Base-by-base conservation (phyloP, 2,329 filamentous ascomycete species). In the Alternaria gaisen region DNA sequence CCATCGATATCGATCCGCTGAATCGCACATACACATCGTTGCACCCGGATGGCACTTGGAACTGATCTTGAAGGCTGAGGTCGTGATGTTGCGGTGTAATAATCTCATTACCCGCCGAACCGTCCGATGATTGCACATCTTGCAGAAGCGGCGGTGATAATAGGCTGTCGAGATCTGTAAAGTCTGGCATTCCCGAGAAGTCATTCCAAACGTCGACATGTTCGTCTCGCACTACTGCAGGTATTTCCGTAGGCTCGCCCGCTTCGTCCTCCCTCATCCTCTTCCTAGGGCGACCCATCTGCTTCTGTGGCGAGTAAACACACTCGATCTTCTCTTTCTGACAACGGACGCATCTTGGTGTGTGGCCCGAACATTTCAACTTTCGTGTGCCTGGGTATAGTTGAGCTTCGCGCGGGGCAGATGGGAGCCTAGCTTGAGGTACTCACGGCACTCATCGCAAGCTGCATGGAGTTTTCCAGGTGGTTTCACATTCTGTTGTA, bases 231-330 rank as follows among this genome's bases (percentile, higher is more conserved):
- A 40, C 42, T 34, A 63, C 63, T 26, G 54, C 32, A 3, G 48
- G 38, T 26, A 42, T 11, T 11, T 20, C 38, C 0, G 52, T 26
- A 3, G 34, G 18, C 16, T 64, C 60, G n/a, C 60, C 63, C 14
- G 52, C 56, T 51, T 56, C 64, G 24, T 68, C 74, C n/a, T 76
- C 73, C 50, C 78, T 71, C 59, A 72, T 71, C 53, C 82, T 76
- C 69, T 85, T 85, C 61, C 80, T 79, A n/a, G 83, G 83, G 43
- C 83, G 69, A 10, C 83, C 83, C 83, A 85, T 85, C 36, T 75
- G 79, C 69, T 83, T 84, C 53, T 82, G 81, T 3, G 73, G 71
- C 24, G 81, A 83, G 67, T 84, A 85, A 26, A 80, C 54, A 66
- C 83, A 85, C 16, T 51, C 48, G 14, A 83, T 75, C 4, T 64